These are phyloP conservation scores for Neurospora sp. DNA, from an alignment of 495 filamentous ascomycete genomes.

Conservation along the genomic window DNA sequence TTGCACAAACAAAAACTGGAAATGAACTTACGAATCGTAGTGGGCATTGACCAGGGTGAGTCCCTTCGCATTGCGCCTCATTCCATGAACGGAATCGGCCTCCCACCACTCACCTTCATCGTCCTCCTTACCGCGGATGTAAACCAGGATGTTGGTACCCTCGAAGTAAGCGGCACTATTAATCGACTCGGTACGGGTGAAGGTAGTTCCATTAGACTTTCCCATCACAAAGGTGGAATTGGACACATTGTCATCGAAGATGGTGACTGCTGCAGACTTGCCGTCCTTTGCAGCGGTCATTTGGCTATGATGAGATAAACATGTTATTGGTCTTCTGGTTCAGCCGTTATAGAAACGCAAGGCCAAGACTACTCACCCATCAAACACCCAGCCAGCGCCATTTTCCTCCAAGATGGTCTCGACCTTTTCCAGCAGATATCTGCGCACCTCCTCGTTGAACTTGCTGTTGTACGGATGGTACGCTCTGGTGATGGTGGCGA, in stretches of 20 bases:
- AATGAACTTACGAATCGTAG: conserved; percentile 53
- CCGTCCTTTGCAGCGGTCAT: conserved; percentile 4
- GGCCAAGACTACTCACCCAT: conserved; percentile 17
- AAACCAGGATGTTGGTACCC: conserved; percentile 85
- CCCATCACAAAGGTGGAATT: conserved; percentile 53
- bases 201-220: background rate
- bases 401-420: conserved; percentile 54
- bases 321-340: background rate
- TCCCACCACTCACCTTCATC: conserved; percentile 57
- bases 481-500: conserved; percentile 58
- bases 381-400: conserved; percentile 24
- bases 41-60: conserved; percentile 91
- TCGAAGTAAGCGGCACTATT: conserved; percentile 65
- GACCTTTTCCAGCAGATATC: conserved; percentile 66
- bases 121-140: conserved; percentile 74
- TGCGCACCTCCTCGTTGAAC: conserved; percentile 67
- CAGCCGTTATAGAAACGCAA: background rate
- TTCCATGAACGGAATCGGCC: conserved; percentile 23
- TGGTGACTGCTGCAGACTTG: conserved; percentile 33
- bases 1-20: background rate
- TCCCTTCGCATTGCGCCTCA: conserved; percentile 47
- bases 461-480: conserved; percentile 86
- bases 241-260: conserved; percentile 72
- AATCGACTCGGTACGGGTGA: background rate
- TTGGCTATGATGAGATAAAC: background rate